Evolutionary conservation across 2,329 filamentous ascomycete species (phyloP).

Genomic region (Sclerotinia minor): DNA sequence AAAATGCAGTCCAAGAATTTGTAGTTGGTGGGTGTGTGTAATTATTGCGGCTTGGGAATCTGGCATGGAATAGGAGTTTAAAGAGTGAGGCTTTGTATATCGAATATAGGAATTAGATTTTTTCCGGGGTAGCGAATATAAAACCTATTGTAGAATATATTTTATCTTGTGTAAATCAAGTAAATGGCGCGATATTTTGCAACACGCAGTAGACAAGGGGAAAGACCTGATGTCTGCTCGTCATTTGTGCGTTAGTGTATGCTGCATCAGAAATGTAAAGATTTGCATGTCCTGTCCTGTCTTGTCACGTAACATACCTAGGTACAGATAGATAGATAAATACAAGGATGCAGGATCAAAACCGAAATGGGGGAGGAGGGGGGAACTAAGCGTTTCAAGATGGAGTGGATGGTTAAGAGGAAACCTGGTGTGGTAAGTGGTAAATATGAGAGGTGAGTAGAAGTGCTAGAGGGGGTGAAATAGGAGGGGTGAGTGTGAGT

Average conservation of each 20-base stretch:
- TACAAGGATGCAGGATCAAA: too few relatives aligned
- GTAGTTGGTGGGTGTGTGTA: slow-evolving; percentile 40
- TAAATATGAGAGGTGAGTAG: too few relatives aligned
- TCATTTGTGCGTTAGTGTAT: background rate
- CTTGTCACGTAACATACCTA: too few relatives aligned
- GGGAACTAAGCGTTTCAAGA: too few relatives aligned
- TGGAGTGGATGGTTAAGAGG: too few relatives aligned
- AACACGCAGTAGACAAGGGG: background rate
- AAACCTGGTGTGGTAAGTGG: too few relatives aligned
- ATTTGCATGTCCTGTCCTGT: too few relatives aligned
- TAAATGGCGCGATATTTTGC: background rate
- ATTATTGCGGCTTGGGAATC: slow-evolving; percentile 1
- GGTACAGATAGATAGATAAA: too few relatives aligned
- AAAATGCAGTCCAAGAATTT: slow-evolving; percentile 74
- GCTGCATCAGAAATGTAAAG: background rate
- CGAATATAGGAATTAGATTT: slow-evolving; percentile 19
- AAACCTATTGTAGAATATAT: background rate
- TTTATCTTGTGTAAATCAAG: background rate
- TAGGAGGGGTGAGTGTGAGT: too few relatives aligned
- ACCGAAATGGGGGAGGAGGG: too few relatives aligned
- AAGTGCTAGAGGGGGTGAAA: too few relatives aligned
- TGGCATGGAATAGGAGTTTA: slow-evolving; percentile 31
- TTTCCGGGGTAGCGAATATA: background rate
- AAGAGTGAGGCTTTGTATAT: slow-evolving; percentile 29
- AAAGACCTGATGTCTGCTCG: background rate